Conservation (phyloP, 768 basidiomycete species). For the Amanita rubescens region DNA sequence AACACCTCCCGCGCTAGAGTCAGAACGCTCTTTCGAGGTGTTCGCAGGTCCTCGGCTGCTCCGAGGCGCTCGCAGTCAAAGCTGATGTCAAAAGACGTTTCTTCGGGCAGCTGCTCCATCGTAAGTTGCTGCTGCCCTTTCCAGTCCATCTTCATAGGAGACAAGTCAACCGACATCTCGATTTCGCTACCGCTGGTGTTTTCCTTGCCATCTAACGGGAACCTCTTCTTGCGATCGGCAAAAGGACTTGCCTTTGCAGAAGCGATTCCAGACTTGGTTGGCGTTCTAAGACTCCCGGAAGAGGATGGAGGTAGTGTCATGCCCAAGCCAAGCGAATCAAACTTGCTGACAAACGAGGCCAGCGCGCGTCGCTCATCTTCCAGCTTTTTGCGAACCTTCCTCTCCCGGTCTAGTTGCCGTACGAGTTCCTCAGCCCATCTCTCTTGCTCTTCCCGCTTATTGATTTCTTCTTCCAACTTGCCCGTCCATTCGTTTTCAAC, state of each 20-base stretch:
- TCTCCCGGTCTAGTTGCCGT: conserved; percentile 72
- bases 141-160: conserved; percentile 8
- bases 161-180: background rate
- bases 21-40: conserved; percentile 14
- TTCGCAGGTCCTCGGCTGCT: conserved; percentile 11
- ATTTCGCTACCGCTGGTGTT: background rate
- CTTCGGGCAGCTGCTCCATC: conserved; percentile 13
- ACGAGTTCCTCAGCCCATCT: conserved; percentile 70
- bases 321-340: conserved; percentile 64
- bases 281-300: conserved; percentile 21
- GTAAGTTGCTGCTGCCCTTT: conserved; percentile 1
- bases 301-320: conserved; percentile 25
- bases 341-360: conserved; percentile 74
- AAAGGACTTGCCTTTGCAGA: conserved; percentile 3
- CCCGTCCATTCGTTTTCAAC: conserved; percentile 68
- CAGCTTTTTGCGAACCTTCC: conserved; percentile 56
- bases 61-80: conserved; percentile 20
- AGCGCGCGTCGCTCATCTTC: conserved; percentile 77
- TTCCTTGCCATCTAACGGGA: background rate
- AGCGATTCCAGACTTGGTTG: background rate
- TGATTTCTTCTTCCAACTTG: conserved; percentile 51
- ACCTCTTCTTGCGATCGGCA: background rate
- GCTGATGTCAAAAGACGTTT: conserved; percentile 13
- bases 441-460: conserved; percentile 60
- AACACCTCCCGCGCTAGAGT: conserved; percentile 31